These are phyloP conservation scores for Pochonia chlamydosporia DNA, from an alignment of 2,329 filamentous ascomycete genomes.

Conservation along the genomic window DNA sequence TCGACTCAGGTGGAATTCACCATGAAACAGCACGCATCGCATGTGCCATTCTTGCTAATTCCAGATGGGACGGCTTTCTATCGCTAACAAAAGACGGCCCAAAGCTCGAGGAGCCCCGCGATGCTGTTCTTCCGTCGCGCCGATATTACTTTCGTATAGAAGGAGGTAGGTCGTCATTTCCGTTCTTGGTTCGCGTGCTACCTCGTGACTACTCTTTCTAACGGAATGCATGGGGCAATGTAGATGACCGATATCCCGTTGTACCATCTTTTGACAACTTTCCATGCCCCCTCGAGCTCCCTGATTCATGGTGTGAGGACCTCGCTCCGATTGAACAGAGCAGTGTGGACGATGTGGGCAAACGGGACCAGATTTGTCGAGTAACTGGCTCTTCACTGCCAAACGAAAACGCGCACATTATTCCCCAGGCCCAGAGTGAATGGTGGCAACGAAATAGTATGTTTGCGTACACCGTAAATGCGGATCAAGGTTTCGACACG, in stretches of 20 bases:
- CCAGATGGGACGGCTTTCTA: slow-evolving; percentile 7
- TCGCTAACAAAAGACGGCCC: slow-evolving; percentile 3
- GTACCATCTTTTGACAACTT: slow-evolving; percentile 6
- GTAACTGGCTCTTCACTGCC: slow-evolving; percentile 5
- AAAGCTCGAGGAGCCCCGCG: not conserved
- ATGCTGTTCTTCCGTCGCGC: not conserved
- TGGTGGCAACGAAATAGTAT: slow-evolving; percentile 10
- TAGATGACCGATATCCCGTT: slow-evolving; percentile 8
- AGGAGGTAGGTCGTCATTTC: not conserved
- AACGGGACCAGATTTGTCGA: slow-evolving; percentile 6
- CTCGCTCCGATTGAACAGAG: slow-evolving; percentile 3
- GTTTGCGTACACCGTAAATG: slow-evolving; percentile 6
- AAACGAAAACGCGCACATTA: slow-evolving; percentile 7
- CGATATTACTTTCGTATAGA: slow-evolving; percentile 1
- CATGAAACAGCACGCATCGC: slow-evolving; percentile 9
- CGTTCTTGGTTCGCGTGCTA: not conserved
- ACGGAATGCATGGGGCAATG: not conserved
- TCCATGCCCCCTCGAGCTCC: slow-evolving; percentile 1
- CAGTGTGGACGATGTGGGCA: slow-evolving; percentile 4
- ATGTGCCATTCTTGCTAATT: slow-evolving; percentile 8
- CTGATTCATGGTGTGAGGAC: slow-evolving; percentile 1
- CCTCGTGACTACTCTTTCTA: not conserved
- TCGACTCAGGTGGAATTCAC: slow-evolving; percentile 7
- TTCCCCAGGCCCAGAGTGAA: slow-evolving; percentile 8
- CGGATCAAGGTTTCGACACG: slow-evolving; percentile 5